Conservation (phyloP, 768 basidiomycete genomes). For the Zangia roseola region DNA sequence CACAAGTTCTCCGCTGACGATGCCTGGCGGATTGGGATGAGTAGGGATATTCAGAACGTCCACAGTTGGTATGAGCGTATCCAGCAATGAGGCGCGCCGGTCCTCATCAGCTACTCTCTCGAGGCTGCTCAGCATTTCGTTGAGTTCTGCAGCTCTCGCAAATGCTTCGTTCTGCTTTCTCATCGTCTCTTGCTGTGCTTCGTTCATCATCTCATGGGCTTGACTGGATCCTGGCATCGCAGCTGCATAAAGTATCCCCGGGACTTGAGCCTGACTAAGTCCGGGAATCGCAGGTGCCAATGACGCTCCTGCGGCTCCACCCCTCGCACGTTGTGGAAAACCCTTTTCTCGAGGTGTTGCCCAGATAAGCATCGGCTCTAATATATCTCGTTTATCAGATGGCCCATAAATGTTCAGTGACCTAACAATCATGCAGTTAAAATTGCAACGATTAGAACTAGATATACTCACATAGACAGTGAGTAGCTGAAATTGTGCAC, state of each 20-base stretch:
- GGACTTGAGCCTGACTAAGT: constrained; percentile 6
- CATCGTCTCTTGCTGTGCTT: constrained; percentile 36
- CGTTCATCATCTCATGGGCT: constrained; percentile 17
- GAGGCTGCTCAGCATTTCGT: constrained; percentile 58
- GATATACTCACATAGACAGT: constrained; percentile 55
- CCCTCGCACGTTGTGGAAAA: constrained; percentile 34
- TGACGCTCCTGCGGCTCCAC: constrained; percentile 16
- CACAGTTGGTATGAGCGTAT: constrained; percentile 62
- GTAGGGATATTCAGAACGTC: constrained; percentile 73
- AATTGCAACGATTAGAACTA: neutral
- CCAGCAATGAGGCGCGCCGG: constrained; percentile 67
- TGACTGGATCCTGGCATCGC: constrained; percentile 23
- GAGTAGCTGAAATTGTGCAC: constrained; percentile 50
- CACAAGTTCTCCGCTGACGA: constrained; percentile 59
- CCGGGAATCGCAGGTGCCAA: constrained; percentile 17
- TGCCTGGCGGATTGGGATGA: constrained; percentile 71
- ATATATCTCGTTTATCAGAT: constrained; percentile 51
- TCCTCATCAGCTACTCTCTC: constrained; percentile 80
- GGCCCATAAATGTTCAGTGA: constrained; percentile 71
- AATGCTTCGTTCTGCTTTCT: constrained; percentile 42
- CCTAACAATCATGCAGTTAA: constrained; percentile 34
- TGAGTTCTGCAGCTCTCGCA: constrained; percentile 65
- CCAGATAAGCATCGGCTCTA: constrained; percentile 72
- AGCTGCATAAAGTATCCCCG: constrained; percentile 22
- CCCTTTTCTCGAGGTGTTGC: constrained; percentile 70